phyloP scores from a whole-genome alignment of 1,284 basidiomycete genomes.

The Coniophora puteana region DNA sequence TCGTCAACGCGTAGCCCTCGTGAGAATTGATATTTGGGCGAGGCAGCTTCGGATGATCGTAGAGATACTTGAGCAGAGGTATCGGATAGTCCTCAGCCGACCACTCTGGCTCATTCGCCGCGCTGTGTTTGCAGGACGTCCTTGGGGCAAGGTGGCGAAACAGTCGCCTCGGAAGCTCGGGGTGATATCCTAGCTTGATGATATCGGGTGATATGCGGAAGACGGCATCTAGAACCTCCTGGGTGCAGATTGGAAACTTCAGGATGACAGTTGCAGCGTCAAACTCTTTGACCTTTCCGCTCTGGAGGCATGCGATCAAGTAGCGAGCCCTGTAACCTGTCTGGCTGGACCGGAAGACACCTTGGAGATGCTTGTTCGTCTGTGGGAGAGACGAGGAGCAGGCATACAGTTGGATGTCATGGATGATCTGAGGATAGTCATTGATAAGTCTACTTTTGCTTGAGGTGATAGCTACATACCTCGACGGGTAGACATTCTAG shows the following conservation, averaged over 20 bases:
- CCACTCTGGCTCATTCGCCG: conserved; percentile 25
- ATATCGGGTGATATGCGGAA: conserved; percentile 22
- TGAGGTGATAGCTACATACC: conserved; percentile 25
- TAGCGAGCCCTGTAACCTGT: conserved; percentile 57
- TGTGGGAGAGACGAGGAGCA: conserved; percentile 57
- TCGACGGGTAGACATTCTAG: conserved; percentile 42
- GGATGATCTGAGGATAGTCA: conserved; percentile 52
- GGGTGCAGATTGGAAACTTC: conserved; percentile 62
- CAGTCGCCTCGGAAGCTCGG: conserved; percentile 57
- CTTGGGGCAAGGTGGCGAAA: conserved; percentile 47
- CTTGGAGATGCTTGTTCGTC: conserved; percentile 46
- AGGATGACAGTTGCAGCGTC: conserved; percentile 48
- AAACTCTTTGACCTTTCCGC: conserved; percentile 9
- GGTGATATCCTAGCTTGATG: conserved; percentile 7
- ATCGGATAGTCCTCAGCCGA: conserved; percentile 49
- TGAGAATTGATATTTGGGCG: conserved; percentile 54
- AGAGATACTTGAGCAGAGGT: conserved; percentile 59
- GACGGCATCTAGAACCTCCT: conserved; percentile 50
- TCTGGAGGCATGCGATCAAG: conserved; percentile 38
- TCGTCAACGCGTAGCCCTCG: conserved; percentile 75
- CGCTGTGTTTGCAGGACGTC: conserved; percentile 5
- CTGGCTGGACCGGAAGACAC: conserved; percentile 50
- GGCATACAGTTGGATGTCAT: conserved; percentile 68
- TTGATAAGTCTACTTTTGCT: conserved; percentile 3
- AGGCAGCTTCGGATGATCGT: conserved; percentile 35